Evolutionary conservation across 75 land plant genomes (phyloP).

Genomic region (Picea sitchensis): DNA sequence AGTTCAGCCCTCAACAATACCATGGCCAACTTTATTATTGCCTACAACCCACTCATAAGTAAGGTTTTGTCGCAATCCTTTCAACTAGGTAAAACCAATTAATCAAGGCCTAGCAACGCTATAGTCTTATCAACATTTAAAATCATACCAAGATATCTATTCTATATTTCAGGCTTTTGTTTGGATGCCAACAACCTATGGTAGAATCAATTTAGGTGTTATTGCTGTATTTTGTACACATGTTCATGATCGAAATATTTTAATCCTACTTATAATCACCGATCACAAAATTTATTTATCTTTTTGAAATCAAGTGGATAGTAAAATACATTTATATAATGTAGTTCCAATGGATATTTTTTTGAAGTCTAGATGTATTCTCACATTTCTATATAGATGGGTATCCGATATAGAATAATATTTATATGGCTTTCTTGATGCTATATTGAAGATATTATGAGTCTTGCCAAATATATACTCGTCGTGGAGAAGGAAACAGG

Average conservation of each 20-base stretch:
- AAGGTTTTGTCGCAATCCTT: too few relatives aligned
- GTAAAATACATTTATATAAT: background rate
- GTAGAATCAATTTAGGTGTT: too few relatives aligned
- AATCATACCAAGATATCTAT: background rate
- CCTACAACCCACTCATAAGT: too few relatives aligned
- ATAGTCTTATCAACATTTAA: background rate
- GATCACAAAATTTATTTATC: background rate
- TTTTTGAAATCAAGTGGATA: background rate
- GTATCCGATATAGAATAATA: background rate
- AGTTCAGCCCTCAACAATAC: too few relatives aligned
- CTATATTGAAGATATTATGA: slow-evolving; percentile 50
- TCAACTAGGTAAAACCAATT: background rate
- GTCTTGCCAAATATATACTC: slow-evolving; percentile 80
- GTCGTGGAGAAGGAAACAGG: slow-evolving; percentile 98
- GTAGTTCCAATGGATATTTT: background rate
- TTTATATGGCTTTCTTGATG: slow-evolving; percentile 9
- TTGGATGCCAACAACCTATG: too few relatives aligned
- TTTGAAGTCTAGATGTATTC: background rate
- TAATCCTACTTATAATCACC: background rate
- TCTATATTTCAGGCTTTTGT: background rate
- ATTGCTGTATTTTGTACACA: background rate
- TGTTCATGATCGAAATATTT: background rate
- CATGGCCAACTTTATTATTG: too few relatives aligned
- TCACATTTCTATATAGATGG: background rate
- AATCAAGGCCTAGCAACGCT: background rate